Percentiles rank a stretch among this genome's conserved stretches.
phyloP scores from a whole-genome alignment of 148 eudicot genomes.

The Camellia sinensis region DNA sequence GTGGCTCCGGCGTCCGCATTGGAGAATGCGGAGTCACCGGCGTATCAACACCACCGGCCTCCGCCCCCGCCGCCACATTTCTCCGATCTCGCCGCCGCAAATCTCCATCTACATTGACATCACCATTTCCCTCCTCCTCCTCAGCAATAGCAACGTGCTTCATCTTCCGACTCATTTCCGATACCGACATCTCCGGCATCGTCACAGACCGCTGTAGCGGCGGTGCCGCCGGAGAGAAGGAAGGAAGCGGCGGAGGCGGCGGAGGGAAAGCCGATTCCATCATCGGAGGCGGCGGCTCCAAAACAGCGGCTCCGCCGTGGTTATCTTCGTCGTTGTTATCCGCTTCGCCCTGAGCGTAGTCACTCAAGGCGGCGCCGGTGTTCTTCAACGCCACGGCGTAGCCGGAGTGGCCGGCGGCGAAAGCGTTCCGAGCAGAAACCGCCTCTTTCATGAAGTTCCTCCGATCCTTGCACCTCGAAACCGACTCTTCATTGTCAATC shows the following conservation, averaged over 20 bases:
- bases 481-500: constrained; percentile 90
- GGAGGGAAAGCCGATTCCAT: constrained; percentile 55
- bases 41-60: constrained; percentile 14
- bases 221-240: constrained; percentile 57
- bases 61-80: constrained; percentile 3
- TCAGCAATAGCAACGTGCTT: constrained; percentile 40
- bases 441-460: constrained; percentile 89
- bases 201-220: constrained; percentile 72
- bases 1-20: constrained; percentile 28
- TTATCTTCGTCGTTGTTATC: constrained; percentile 2
- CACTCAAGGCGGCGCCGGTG: constrained; percentile 80
- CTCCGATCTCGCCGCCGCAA: constrained; percentile 23
- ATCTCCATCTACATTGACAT: constrained; percentile 28
- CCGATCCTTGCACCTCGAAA: constrained; percentile 81
- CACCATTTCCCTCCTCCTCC: constrained; percentile 37
- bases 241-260: constrained; percentile 78
- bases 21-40: constrained; percentile 22
- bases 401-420: constrained; percentile 71
- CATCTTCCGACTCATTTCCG: constrained; percentile 56
- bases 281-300: constrained; percentile 42
- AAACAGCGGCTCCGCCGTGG: not conserved
- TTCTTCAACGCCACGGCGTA: constrained; percentile 63
- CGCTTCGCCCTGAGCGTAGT: constrained; percentile 79
- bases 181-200: constrained; percentile 66
- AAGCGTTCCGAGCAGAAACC: constrained; percentile 58